Evolutionary conservation across 1,139 yeast species (phyloP).

Genomic region (Zygotorulaspora mrakii): DNA sequence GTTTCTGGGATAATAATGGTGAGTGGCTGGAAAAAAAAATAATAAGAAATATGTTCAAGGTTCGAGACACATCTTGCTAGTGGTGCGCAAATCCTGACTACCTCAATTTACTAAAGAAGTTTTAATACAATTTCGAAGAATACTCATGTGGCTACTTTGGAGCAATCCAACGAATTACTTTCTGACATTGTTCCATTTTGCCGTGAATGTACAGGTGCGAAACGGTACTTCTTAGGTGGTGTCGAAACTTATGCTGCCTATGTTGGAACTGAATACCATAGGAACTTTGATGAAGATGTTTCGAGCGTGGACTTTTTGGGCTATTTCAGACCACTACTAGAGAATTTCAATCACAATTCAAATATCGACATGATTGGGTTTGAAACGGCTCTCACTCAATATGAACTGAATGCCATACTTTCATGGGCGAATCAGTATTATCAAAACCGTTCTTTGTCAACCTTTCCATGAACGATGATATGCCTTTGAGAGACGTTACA

Average conservation of each 20-base stretch:
- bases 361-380: conserved; percentile 30
- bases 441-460: conserved; percentile 30
- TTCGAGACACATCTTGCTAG: conserved; percentile 50
- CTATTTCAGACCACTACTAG: conserved; percentile 30
- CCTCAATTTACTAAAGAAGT: conserved; percentile 61
- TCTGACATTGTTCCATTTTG: conserved; percentile 25
- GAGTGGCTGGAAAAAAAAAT: conserved; percentile 41
- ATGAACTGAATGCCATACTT: conserved; percentile 28
- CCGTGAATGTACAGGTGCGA: conserved; percentile 34
- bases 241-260: conserved; percentile 71
- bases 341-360: conserved; percentile 23
- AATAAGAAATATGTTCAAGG: conserved; percentile 46
- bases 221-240: conserved; percentile 48
- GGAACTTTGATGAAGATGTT: conserved; percentile 41
- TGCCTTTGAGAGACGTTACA: conserved; percentile 30
- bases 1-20: conserved; percentile 22
- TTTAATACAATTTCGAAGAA: conserved; percentile 23
- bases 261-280: conserved; percentile 65
- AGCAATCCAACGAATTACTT: conserved; percentile 31
- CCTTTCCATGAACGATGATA: conserved; percentile 28
- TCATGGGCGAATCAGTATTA: conserved; percentile 26
- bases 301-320: conserved; percentile 22
- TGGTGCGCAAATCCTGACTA: conserved; percentile 57
- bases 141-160: conserved; percentile 28
- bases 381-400: conserved; percentile 31